Evolutionary conservation across 2,329 filamentous ascomycete genomes (phyloP), one percentile per base, ranked within the genome.

Genomic region (Macrophomina pseudophaseolina): DNA sequence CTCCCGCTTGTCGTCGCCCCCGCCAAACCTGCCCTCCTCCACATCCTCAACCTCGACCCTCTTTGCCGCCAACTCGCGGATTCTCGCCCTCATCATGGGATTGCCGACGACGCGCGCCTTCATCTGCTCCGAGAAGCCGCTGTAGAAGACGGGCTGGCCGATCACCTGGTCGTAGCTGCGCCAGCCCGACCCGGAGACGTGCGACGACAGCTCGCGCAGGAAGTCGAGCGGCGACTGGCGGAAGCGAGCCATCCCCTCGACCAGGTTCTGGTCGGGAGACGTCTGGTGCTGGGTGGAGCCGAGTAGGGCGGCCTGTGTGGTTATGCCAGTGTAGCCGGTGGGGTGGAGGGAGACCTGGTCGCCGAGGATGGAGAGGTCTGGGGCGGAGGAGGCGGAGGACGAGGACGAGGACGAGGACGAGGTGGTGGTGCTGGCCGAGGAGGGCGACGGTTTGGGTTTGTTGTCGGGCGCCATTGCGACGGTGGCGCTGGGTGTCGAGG

Each of bases 111-210:
- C 90, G 72, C 86, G 85, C 28, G 83, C 83, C 80, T 91, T 97
- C 87, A 99, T 97, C 67, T 93, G 89, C 70, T 97, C 94, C 33
- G 90, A 90, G 80, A 97, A 99, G 32, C 95, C 95, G 0, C 90
- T 81, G 78, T 97, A 99, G 82, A 94, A 98, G 70, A 97, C 90
- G 9, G 93, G 93, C 77, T 97, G 94, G 28, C 95, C 95, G 72
- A 98, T 90, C 69, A 94, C 86, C 69, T 91, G 84, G 75, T 98
- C 93, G 81, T 99, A 99, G 68, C 92, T 92, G 68, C 95, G 91
- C 95, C 95, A 99, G 76, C 94, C 94, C 60, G 91, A 91, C 65
- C 95, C 95, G 12, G 93, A 94, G 70, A 98, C 91, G 80, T 98
- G 94, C 40, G 97, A 85, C 54, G 92, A 95, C 40, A 99, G 90